Percentiles rank a stretch among this genome's conserved stretches.
Evolutionary conservation across 2,329 filamentous ascomycete species (phyloP).

Genomic region (Trichocomaceae sp.): DNA sequence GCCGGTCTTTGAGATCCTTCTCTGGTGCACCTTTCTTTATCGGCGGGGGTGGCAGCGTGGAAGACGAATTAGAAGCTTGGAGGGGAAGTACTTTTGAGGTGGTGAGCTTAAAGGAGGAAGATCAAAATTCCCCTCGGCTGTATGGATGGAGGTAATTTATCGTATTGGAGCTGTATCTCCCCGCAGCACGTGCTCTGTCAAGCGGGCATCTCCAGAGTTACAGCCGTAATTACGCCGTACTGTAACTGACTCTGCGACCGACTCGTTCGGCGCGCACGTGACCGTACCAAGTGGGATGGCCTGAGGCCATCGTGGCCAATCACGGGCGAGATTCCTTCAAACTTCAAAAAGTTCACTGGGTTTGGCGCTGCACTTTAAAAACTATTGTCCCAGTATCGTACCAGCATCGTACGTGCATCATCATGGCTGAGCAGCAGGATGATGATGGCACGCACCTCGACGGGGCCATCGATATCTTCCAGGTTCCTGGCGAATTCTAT

Average conservation of each 20-base stretch:
- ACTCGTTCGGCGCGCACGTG: slow-evolving; percentile 2
- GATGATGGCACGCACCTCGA: slow-evolving; percentile 28
- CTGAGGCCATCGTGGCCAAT: background rate
- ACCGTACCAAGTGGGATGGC: background rate
- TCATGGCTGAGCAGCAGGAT: slow-evolving; percentile 19
- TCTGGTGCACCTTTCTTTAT: background rate
- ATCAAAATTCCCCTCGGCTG: background rate
- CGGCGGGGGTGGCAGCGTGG: background rate
- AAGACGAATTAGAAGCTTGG: background rate
- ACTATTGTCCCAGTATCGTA: too few relatives aligned
- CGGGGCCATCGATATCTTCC: slow-evolving; percentile 53
- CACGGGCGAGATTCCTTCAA: background rate
- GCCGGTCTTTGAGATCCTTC: background rate
- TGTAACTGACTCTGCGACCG: background rate
- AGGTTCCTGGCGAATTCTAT: slow-evolving; percentile 75
- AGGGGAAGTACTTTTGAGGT: too few relatives aligned
- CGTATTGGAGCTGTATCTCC: background rate
- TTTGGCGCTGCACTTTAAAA: too few relatives aligned
- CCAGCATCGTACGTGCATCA: too few relatives aligned
- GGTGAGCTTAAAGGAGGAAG: background rate
- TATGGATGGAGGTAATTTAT: background rate
- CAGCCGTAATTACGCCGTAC: background rate
- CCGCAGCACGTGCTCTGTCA: slow-evolving; percentile 8
- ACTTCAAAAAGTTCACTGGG: too few relatives aligned
- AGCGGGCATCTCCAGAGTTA: background rate